phyloP scores from a whole-genome alignment of 305 asterid genomes.

The Plantago lanceolata region DNA sequence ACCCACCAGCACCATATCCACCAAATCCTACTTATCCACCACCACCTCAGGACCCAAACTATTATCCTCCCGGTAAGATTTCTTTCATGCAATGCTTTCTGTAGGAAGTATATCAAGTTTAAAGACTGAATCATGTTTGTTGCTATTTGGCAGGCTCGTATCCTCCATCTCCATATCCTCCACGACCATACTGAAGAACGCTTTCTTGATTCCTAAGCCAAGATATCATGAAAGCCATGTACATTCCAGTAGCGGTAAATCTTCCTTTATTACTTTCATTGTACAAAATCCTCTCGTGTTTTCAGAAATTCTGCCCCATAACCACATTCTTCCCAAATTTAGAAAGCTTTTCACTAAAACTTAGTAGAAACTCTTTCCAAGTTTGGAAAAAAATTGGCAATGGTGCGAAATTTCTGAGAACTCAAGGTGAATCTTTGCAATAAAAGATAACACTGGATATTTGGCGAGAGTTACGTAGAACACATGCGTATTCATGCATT shows the following conservation, averaged over 20 bases:
- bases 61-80: conserved; percentile 57
- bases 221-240: conserved; percentile 5
- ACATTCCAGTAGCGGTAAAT: background rate
- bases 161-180: conserved; percentile 67
- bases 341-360: background rate
- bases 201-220: conserved; percentile 13
- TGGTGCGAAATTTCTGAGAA: background rate
- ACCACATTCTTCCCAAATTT: background rate
- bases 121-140: conserved; percentile 15
- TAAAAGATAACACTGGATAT: background rate
- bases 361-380: background rate
- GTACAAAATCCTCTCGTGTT: background rate
- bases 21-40: conserved; percentile 62
- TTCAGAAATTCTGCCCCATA: background rate
- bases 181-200: conserved; percentile 46
- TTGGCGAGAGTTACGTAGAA: background rate
- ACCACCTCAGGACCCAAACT: conserved; percentile 40
- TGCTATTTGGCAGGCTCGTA: conserved; percentile 47
- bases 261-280: background rate
- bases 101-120: background rate
- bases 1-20: conserved; percentile 58
- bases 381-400: background rate
- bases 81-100: background rate
- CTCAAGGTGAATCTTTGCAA: background rate
- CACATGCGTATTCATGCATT: background rate